A percentile compares a stretch with the other conserved stretches of the same genome.
Conservation (phyloP, 805 yeast species). For the Suhomyces kilbournensis region DNA sequence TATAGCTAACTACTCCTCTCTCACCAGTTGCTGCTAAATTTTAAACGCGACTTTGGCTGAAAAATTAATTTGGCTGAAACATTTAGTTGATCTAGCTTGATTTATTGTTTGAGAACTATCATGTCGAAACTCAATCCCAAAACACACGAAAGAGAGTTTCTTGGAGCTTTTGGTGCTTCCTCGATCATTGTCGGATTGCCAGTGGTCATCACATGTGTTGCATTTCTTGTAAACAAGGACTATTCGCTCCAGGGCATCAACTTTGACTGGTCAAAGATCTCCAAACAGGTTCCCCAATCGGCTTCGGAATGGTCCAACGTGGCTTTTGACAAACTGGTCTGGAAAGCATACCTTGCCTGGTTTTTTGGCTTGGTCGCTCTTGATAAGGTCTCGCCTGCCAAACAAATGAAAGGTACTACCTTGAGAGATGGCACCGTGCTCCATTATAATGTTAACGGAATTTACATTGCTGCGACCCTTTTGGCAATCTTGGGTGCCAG, state of each 20-base stretch:
- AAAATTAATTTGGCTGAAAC: background rate
- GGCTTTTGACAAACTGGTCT: slow-evolving; percentile 45
- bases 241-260: slow-evolving; percentile 51
- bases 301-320: slow-evolving; percentile 20
- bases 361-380: slow-evolving; percentile 59
- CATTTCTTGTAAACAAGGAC: slow-evolving; percentile 57
- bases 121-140: slow-evolving; percentile 55
- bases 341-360: slow-evolving; percentile 74
- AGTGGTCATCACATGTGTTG: slow-evolving; percentile 53
- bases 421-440: slow-evolving; percentile 73
- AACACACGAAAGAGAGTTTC: slow-evolving; percentile 71
- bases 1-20: background rate
- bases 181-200: slow-evolving; percentile 69
- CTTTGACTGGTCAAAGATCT: slow-evolving; percentile 39
- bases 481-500: slow-evolving; percentile 48
- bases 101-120: background rate
- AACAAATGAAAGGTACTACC: slow-evolving; percentile 56
- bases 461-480: slow-evolving; percentile 45
- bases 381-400: slow-evolving; percentile 68
- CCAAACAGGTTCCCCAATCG: slow-evolving; percentile 31
- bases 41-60: background rate
- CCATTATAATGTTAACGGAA: slow-evolving; percentile 80
- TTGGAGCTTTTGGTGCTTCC: slow-evolving; percentile 73
- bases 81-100: background rate
- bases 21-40: background rate